Conservation (phyloP, 1,139 yeast genomes). For the Candida sanyaensis region DNA sequence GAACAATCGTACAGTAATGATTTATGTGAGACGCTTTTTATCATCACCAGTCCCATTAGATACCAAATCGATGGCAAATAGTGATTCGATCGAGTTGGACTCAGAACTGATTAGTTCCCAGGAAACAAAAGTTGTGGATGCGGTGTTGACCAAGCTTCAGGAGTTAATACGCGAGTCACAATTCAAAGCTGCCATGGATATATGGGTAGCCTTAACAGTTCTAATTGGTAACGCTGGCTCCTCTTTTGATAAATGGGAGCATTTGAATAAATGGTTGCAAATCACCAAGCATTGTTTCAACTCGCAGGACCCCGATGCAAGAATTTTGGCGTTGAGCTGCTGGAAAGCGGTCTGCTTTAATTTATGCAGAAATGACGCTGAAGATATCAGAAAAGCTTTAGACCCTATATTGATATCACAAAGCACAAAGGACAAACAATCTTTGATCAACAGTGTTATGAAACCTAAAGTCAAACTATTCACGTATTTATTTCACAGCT, state of each 20-base stretch:
- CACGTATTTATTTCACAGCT: conserved; percentile 28
- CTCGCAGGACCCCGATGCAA: conserved; percentile 24
- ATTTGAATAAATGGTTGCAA: conserved; percentile 34
- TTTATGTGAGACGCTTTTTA: conserved; percentile 26
- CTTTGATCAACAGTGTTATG: conserved; percentile 20
- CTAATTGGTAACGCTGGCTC: conserved; percentile 21
- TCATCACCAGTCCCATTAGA: conserved; percentile 21
- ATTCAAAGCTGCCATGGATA: conserved; percentile 40
- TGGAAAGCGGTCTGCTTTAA: conserved; percentile 43
- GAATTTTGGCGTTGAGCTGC: conserved; percentile 30
- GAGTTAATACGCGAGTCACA: conserved; percentile 27
- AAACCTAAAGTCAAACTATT: conserved; percentile 31
- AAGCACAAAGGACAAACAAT: conserved; percentile 15
- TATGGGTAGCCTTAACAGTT: conserved; percentile 44
- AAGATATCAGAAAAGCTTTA: conserved; percentile 21
- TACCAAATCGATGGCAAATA: conserved; percentile 20
- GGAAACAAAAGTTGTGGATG: conserved; percentile 22
- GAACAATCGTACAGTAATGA: conserved; percentile 27
- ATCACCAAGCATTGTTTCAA: conserved; percentile 34
- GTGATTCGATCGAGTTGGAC: conserved; percentile 14
- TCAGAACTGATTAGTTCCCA: conserved; percentile 8
- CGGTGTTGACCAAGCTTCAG: conserved; percentile 26
- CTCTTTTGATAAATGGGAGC: conserved; percentile 36
- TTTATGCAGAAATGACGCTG: conserved; percentile 35
- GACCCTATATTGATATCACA: conserved; percentile 19